Evolutionary conservation across 2,329 filamentous ascomycete genomes (phyloP).

Genomic region (Grosmannia serpens): DNA sequence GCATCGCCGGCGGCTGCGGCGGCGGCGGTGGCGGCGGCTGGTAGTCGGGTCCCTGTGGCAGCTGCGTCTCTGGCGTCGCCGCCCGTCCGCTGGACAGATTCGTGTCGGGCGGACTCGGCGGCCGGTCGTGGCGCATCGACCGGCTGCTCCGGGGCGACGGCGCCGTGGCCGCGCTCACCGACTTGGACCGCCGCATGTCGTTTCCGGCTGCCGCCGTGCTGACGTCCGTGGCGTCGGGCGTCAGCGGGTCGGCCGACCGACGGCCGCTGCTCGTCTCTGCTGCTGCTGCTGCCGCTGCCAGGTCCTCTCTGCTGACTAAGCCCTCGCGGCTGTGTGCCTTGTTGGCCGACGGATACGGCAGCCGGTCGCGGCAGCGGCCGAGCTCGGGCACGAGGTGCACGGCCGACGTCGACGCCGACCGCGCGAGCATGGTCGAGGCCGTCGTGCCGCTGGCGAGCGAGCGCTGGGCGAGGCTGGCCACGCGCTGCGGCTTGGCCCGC

Average conservation of each 20-base stretch:
- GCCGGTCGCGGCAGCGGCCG: conserved; percentile 29
- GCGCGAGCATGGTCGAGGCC: neutral
- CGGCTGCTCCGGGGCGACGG: conserved; percentile 23
- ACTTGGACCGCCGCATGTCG: conserved; percentile 35
- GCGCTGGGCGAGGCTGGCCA: neutral
- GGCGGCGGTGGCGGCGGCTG: neutral
- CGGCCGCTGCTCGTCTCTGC: conserved; percentile 13
- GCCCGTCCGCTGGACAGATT: conserved; percentile 33
- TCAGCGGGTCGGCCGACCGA: conserved; percentile 41
- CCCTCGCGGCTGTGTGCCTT: conserved; percentile 87
- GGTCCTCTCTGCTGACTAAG: conserved; percentile 50
- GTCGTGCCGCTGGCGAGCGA: neutral
- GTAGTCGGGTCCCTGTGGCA: neutral
- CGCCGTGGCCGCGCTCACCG: conserved; percentile 15
- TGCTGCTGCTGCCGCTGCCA: conserved; percentile 17
- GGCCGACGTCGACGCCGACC: conserved; percentile 1
- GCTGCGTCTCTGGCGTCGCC: neutral
- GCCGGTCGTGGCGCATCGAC: conserved; percentile 28
- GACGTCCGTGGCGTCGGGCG: conserved; percentile 62
- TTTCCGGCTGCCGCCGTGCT: conserved; percentile 27
- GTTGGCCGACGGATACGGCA: conserved; percentile 74
- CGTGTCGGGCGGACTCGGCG: conserved; percentile 54
- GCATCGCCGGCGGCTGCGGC: neutral
- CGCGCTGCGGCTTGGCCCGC: neutral
- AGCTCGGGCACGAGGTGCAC: conserved; percentile 37